phyloP scores from a whole-genome alignment of 352 stramenopile species.

The Pilasporangium apinafurcum region DNA sequence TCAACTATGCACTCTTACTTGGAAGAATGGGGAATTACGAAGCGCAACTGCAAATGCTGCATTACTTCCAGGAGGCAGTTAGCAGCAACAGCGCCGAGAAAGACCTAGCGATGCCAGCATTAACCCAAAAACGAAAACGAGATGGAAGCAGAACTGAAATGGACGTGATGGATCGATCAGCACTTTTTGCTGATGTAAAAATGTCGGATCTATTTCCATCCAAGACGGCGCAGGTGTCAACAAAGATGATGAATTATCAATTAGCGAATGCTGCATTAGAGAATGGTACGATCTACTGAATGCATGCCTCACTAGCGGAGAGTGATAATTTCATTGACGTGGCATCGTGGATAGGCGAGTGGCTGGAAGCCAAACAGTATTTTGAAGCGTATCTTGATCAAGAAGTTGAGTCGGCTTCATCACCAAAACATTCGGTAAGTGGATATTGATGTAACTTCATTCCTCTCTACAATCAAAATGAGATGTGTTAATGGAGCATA shows the following conservation, averaged over 20 bases:
- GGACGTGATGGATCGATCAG: not conserved
- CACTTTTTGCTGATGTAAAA: conserved; percentile 13
- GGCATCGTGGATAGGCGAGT: conserved; percentile 11
- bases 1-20: conserved; percentile 70
- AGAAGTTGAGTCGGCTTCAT: not conserved
- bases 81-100: conserved; percentile 2
- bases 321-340: not conserved
- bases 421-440: no score
- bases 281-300: conserved; percentile 19
- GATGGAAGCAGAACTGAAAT: not conserved
- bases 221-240: conserved; percentile 5
- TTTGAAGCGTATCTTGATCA: conserved; percentile 25
- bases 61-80: conserved; percentile 18
- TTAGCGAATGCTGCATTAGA: conserved; percentile 34
- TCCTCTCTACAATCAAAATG: not conserved
- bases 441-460: not conserved
- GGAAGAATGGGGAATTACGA: conserved; percentile 31
- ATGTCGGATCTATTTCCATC: conserved; percentile 13
- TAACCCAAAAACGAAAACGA: not conserved
- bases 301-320: not conserved
- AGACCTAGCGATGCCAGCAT: conserved; percentile 5
- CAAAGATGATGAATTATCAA: conserved; percentile 15
- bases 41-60: conserved; percentile 56
- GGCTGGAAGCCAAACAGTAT: conserved; percentile 25
- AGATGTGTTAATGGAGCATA: not conserved